These are phyloP conservation scores for Ambispora gerdemannii DNA, from an alignment of 192 early-diverging fungal species.

Conservation along the genomic window DNA sequence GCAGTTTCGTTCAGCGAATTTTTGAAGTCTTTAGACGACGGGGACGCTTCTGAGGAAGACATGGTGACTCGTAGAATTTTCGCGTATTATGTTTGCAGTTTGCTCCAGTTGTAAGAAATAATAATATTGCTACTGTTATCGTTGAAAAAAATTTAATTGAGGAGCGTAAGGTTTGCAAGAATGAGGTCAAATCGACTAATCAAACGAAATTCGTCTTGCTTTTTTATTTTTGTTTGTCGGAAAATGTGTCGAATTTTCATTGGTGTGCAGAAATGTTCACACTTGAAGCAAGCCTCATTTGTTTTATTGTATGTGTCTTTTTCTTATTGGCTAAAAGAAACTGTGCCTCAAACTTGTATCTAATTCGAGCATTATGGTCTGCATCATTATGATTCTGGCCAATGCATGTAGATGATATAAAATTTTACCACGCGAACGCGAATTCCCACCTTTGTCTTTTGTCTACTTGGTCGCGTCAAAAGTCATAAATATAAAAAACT, in stretches of 20 bases:
- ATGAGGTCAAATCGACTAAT: background rate
- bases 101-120: constrained; percentile 4
- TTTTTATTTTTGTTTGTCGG: background rate
- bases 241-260: constrained; percentile 9
- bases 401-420: too few species aligned
- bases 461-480: too few species aligned
- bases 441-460: too few species aligned
- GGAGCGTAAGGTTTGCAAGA: background rate
- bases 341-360: too few species aligned
- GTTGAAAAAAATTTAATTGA: background rate
- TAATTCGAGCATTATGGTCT: too few species aligned
- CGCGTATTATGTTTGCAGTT: background rate
- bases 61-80: constrained; percentile 10
- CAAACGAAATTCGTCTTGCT: background rate
- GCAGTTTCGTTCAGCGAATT: too few species aligned
- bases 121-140: background rate
- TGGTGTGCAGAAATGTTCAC: background rate
- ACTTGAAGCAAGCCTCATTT: background rate
- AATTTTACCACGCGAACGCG: too few species aligned
- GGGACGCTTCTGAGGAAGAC: background rate
- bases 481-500: too few species aligned
- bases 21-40: background rate
- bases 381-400: too few species aligned
- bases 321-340: too few species aligned
- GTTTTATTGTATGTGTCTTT: too few species aligned